Conservation (phyloP, 768 basidiomycete species). For the Lactarius deliciosus region DNA sequence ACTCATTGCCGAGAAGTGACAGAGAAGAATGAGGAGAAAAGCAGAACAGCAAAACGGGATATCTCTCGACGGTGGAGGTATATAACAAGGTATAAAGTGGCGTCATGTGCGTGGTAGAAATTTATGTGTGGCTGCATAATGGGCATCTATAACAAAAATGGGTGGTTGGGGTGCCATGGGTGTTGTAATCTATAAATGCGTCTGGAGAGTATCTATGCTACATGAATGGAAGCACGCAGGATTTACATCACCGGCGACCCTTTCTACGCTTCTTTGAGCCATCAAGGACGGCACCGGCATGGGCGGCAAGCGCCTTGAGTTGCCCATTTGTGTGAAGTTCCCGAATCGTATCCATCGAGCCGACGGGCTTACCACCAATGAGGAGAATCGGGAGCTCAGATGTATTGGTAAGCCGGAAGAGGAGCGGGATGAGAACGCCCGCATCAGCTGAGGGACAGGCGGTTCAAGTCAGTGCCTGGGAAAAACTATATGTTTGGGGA, state of each 20-base stretch:
- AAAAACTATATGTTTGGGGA: not conserved
- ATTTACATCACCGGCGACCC: constrained; percentile 31
- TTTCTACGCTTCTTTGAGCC: constrained; percentile 47
- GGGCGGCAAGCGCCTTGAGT: constrained; percentile 48
- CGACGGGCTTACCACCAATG: constrained; percentile 61
- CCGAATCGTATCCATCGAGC: constrained; percentile 52
- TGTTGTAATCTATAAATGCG: constrained; percentile 9
- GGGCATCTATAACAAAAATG: not conserved
- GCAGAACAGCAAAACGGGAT: not conserved
- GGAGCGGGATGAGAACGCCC: constrained; percentile 57
- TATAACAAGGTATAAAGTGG: not conserved
- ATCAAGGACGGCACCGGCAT: constrained; percentile 59
- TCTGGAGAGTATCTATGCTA: constrained; percentile 17
- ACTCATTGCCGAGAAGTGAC: not conserved
- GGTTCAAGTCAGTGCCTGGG: not conserved
- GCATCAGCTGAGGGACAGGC: constrained; percentile 50
- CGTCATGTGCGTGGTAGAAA: constrained; percentile 1
- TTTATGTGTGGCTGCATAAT: not conserved
- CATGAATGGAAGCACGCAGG: constrained; percentile 5
- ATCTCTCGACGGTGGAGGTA: not conserved
- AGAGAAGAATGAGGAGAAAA: not conserved
- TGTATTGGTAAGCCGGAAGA: constrained; percentile 57
- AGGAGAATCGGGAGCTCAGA: constrained; percentile 64
- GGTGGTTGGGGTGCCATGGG: not conserved
- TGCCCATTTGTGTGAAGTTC: constrained; percentile 50